Evolutionary conservation across 139 green algal species (phyloP), one percentile per base, ranked within the genome.

Genomic region (Tetradesmus lagerheimii): DNA sequence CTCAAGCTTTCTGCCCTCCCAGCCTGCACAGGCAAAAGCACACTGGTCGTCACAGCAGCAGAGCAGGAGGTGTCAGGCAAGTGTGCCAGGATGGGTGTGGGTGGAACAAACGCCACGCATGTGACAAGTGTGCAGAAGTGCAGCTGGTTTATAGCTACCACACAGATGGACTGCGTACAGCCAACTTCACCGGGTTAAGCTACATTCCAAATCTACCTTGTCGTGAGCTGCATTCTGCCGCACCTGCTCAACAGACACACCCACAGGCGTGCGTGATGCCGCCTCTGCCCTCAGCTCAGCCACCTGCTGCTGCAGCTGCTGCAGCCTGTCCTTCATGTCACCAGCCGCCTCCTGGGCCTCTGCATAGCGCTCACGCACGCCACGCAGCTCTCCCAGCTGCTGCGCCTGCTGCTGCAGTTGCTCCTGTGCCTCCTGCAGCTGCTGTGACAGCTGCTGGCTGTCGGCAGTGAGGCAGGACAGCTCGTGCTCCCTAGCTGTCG

Each of bases 211-310:
- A 9, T 12, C 45, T 57, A 57, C 14, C 45, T 57, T 9, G 11
- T 18, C 45, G 14, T 12, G 14, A 9, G 11, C 45, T 18, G 45
- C 45, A 9, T 18, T 57, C 45, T n/a, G 25, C 23, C 57, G 25
- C 57, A 86, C 87, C 87, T 91, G 50, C n/a, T 87, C 87, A 4
- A 79, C 57, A 25, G 53, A 75, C 23, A 57, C 78, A 2, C 57
- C 79, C 66, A 86, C 38, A 31, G 87, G 87, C 0, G 77, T 91
- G 12, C 87, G 66, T 25, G 87, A 77, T 25, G 87, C 87, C 6
- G 57, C 76, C 80, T 91, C 85, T 45, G 85, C 85, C 25, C 62
- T 62, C 29, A 82, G 16, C 20, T 80, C 78, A 34, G 87, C 87
- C 50, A 82, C 35, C 43, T 91, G 35, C 18, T 67, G 75, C 77